Evolutionary conservation across 257 asterid genomes (phyloP), one percentile per base, ranked within the genome.

Genomic region (Solanum lycopersicoides): DNA sequence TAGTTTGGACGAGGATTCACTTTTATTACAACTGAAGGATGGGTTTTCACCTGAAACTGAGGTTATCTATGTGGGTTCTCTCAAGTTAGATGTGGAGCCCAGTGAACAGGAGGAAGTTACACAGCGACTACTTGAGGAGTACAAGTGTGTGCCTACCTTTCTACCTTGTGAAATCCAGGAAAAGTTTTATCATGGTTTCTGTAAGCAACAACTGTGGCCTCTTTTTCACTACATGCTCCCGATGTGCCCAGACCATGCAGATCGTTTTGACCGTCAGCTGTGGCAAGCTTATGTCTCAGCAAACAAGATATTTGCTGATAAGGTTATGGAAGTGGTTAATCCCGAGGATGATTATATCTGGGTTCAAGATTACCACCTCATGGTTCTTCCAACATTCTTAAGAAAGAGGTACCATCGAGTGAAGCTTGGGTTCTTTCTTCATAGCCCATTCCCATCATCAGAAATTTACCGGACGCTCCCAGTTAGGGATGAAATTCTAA

Each of bases 151-250:
- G 66, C 98, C 99, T 15, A 95, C 99, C 68, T 96, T 93, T 91
- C 90, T 95, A 88, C 98, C 98, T 74, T 88, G 10, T 16, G 99
- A 96, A 74, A 88, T 93, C 84, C 96, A 92, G 90, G 90, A 92
- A 37, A 93, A 85, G 82, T 96, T 94, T 89, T 96, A 96, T 88
- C 90, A 93, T 80, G 98, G 98, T 34, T 96, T 96, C 89, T 96
- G 98, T 88, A 95, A 96, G 95, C 96, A 96, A 60, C 97, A 94
- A 76, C 93, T 96, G 69, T 96, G 99, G 99, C 98, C 99, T 86
- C 96, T 96, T 32, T 96, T 95, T 74, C 99, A 96, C 92, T 96
- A 96, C 97, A 94, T 95, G 99, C 93, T 96, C 35, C 99, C 99
- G 14, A 93, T 96, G 94, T 95, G 93, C 90, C 92, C 96, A 8